Conservation (phyloP, 1,284 basidiomycete species). For the Thecaphora thlaspeos region DNA sequence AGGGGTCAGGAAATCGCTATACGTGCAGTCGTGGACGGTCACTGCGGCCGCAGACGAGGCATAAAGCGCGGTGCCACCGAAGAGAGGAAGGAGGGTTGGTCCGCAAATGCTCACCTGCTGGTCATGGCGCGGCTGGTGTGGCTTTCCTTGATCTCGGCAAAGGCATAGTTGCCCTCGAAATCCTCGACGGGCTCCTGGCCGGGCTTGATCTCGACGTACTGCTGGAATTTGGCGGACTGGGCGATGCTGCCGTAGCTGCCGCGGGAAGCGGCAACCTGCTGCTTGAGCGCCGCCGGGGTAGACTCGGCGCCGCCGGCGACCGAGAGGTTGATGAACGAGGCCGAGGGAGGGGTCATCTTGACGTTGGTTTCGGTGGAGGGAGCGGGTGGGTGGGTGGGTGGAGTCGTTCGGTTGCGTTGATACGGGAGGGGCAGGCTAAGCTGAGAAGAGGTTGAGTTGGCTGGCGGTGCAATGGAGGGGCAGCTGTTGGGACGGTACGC, state of each 20-base stretch:
- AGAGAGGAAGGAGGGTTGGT: too few species aligned
- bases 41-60: too few species aligned
- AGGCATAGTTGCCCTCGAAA: slow-evolving; percentile 48
- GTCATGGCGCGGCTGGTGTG: slow-evolving; percentile 54
- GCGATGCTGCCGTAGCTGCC: slow-evolving; percentile 7
- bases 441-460: too few species aligned
- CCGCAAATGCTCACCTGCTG: slow-evolving; percentile 8
- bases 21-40: too few species aligned
- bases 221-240: slow-evolving; percentile 14
- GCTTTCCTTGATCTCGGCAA: slow-evolving; percentile 53
- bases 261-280: slow-evolving; percentile 12
- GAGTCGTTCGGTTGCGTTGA: too few species aligned
- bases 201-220: slow-evolving; percentile 42
- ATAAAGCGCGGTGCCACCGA: too few species aligned
- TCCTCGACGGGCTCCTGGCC: slow-evolving; percentile 51
- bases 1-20: too few species aligned
- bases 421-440: too few species aligned
- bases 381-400: too few species aligned
- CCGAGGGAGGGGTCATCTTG: slow-evolving; percentile 44
- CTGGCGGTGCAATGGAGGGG: too few species aligned
- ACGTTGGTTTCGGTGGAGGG: background rate
- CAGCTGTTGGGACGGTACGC: too few species aligned
- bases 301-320: slow-evolving; percentile 4
- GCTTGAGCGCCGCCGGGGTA: slow-evolving; percentile 19
- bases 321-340: slow-evolving; percentile 24